A percentile compares a stretch with the other conserved stretches of the same genome.
These are phyloP conservation scores for Oryza brachyantha DNA, from an alignment of 176 grass and related monocot genomes.

Conservation along the genomic window DNA sequence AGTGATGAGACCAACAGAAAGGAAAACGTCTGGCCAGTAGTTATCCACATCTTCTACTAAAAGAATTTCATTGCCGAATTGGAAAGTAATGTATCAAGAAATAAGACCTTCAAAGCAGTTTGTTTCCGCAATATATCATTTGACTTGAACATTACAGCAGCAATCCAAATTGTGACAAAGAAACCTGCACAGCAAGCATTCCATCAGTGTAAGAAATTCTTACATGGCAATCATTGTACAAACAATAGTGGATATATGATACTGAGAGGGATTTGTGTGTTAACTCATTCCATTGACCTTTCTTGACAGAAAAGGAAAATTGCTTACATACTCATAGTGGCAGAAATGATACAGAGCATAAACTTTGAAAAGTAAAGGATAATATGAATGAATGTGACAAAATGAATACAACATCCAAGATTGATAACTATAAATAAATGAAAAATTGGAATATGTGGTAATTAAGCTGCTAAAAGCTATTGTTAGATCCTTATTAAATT, in stretches of 20 bases:
- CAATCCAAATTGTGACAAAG: slow-evolving; percentile 97
- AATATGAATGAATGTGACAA: background rate
- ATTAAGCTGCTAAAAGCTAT: background rate
- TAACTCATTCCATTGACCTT: background rate
- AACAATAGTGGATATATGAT: background rate
- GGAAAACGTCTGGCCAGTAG: background rate
- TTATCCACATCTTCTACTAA: background rate
- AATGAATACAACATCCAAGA: background rate
- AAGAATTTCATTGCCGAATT: slow-evolving; percentile 2
- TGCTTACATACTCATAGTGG: background rate
- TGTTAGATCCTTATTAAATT: slow-evolving; percentile 6
- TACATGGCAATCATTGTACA: background rate
- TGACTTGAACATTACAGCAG: slow-evolving; percentile 97
- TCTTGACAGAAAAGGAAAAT: slow-evolving; percentile 1
- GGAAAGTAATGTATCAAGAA: background rate
- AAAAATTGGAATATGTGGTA: background rate
- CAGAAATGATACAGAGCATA: background rate
- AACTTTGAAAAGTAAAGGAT: background rate
- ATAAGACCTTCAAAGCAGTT: slow-evolving; percentile 89
- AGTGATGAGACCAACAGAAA: slow-evolving; percentile 9
- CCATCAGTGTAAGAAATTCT: slow-evolving; percentile 25
- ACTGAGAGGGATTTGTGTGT: background rate
- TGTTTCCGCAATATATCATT: slow-evolving; percentile 97
- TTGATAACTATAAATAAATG: background rate
- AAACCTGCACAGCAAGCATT: slow-evolving; percentile 65